Conservation (phyloP, 495 filamentous ascomycete species). For the Hypoxylon subgilvum region DNA sequence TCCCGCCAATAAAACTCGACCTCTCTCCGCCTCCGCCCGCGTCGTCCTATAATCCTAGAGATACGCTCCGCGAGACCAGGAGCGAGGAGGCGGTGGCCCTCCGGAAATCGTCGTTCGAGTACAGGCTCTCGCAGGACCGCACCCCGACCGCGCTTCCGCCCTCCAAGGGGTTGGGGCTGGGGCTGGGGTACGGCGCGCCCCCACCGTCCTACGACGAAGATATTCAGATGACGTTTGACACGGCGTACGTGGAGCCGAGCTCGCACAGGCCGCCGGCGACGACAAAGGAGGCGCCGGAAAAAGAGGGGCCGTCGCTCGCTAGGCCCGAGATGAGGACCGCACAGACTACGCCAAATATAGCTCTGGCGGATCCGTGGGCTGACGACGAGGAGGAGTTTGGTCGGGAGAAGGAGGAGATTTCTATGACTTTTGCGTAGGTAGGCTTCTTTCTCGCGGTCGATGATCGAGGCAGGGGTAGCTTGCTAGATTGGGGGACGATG, state of each 20-base stretch:
- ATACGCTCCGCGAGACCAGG: slow-evolving; percentile 57
- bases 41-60: slow-evolving; percentile 41
- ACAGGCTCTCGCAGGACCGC: slow-evolving; percentile 42
- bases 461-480: too few species aligned
- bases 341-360: slow-evolving; percentile 49
- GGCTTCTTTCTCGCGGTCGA: too few species aligned
- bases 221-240: slow-evolving; percentile 78
- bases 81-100: slow-evolving; percentile 49
- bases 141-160: slow-evolving; percentile 35
- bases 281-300: slow-evolving; percentile 37
- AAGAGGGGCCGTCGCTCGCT: slow-evolving; percentile 41
- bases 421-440: slow-evolving; percentile 75
- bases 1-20: slow-evolving; percentile 87
- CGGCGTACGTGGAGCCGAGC: slow-evolving; percentile 53
- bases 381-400: slow-evolving; percentile 78
- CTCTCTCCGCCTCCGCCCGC: slow-evolving; percentile 48
- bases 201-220: slow-evolving; percentile 48
- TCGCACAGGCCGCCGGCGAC: slow-evolving; percentile 37
- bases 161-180: slow-evolving; percentile 1
- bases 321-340: slow-evolving; percentile 50
- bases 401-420: slow-evolving; percentile 72
- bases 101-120: slow-evolving; percentile 39
- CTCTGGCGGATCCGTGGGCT: slow-evolving; percentile 81
- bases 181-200: background rate
- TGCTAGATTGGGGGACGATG: too few species aligned